Percentiles rank a stretch among this genome's conserved stretches.
phyloP scores from a whole-genome alignment of 1,284 basidiomycete species.

The Ustilago nuda region DNA sequence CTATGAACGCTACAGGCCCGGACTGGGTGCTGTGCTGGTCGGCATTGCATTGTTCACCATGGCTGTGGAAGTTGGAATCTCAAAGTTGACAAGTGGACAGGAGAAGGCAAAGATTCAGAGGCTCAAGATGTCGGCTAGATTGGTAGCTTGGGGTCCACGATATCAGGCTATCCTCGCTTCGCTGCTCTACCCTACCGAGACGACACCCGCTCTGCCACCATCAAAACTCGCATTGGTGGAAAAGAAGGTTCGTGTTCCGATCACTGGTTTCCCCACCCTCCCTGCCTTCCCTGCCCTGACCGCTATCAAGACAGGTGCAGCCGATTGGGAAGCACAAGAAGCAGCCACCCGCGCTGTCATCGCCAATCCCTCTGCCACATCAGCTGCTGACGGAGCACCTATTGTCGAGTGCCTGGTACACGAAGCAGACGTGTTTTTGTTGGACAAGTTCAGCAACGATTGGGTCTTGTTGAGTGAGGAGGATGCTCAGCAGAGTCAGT shows the following conservation, averaged over 20 bases:
- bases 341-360: conserved; percentile 41
- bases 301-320: conserved; percentile 28
- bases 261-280: conserved; percentile 54
- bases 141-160: conserved; percentile 61
- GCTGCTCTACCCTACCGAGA: not conserved
- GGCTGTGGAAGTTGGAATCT: conserved; percentile 41
- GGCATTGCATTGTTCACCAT: conserved; percentile 52
- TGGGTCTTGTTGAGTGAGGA: conserved; percentile 55
- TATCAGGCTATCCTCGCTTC: conserved; percentile 47
- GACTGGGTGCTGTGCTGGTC: conserved; percentile 49
- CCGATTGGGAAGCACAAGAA: conserved; percentile 64
- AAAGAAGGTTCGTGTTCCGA: conserved; percentile 64
- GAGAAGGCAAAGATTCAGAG: conserved; percentile 51
- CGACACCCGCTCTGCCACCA: not conserved
- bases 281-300: conserved; percentile 38
- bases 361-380: conserved; percentile 14
- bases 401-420: conserved; percentile 59
- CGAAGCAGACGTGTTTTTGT: conserved; percentile 39
- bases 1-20: conserved; percentile 63
- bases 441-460: conserved; percentile 49
- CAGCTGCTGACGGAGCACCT: conserved; percentile 14
- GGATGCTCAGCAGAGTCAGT: conserved; percentile 26
- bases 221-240: conserved; percentile 30
- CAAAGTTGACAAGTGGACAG: conserved; percentile 44
- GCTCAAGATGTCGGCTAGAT: conserved; percentile 51